A percentile compares a stretch with the other conserved stretches of the same genome.
These are phyloP conservation scores for Williopsis jadinii DNA, from an alignment of 1,139 yeast genomes.

Conservation along the genomic window DNA sequence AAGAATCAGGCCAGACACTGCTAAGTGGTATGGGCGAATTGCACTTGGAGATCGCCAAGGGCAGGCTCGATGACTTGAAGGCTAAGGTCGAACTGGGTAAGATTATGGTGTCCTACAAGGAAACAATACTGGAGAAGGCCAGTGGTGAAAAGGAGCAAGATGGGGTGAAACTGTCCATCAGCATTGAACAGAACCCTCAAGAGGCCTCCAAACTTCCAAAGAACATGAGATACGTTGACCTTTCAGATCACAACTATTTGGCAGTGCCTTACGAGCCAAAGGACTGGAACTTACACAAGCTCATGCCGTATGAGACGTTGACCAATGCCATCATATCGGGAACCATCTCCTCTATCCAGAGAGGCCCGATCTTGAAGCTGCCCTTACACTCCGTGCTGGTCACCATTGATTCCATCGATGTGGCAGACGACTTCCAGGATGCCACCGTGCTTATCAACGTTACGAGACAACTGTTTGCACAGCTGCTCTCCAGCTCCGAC, in stretches of 20 bases:
- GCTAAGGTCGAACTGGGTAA: constrained; percentile 77
- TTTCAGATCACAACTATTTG: constrained; percentile 32
- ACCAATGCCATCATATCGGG: constrained; percentile 53
- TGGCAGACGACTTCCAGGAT: constrained; percentile 47
- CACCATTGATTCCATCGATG: constrained; percentile 40
- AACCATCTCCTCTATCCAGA: constrained; percentile 62
- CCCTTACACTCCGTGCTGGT: constrained; percentile 61
- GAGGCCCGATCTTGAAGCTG: constrained; percentile 46
- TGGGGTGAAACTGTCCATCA: constrained; percentile 28
- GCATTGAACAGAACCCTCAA: constrained; percentile 49
- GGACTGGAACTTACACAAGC: constrained; percentile 16
- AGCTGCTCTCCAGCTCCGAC: constrained; percentile 28
- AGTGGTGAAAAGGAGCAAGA: constrained; percentile 21
- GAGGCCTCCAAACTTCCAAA: constrained; percentile 24
- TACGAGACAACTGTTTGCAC: constrained; percentile 37
- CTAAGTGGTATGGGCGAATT: constrained; percentile 82
- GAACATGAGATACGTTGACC: constrained; percentile 26
- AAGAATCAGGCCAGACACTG: constrained; percentile 82
- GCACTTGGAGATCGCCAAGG: constrained; percentile 82
- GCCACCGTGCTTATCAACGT: constrained; percentile 36
- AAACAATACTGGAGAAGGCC: constrained; percentile 40
- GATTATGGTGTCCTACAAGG: constrained; percentile 85
- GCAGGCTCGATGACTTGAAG: constrained; percentile 73
- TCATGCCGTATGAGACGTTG: constrained; percentile 48
- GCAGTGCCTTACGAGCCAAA: constrained; percentile 24